These are phyloP conservation scores for Eimeria brunetti DNA, from an alignment of 169 alveolate genomes.

Conservation along the genomic window DNA sequence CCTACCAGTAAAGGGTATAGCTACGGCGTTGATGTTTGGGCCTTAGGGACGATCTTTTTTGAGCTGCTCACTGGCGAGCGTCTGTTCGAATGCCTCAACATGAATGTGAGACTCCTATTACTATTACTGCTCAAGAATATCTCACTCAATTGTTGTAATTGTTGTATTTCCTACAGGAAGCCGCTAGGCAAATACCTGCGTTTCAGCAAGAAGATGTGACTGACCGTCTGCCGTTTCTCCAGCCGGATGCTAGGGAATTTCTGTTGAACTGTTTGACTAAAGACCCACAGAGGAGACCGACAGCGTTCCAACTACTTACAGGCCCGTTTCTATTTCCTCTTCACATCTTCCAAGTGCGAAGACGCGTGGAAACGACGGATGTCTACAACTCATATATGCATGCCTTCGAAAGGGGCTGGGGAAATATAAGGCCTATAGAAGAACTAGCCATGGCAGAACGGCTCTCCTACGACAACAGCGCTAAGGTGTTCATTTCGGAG, in stretches of 20 bases:
- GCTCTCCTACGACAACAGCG: not conserved
- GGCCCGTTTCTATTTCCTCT: slow-evolving; percentile 33
- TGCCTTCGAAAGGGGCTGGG: slow-evolving; percentile 67
- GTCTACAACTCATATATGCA: slow-evolving; percentile 34
- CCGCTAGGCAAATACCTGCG: slow-evolving; percentile 60
- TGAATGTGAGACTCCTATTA: slow-evolving; percentile 16
- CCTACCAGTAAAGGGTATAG: slow-evolving; percentile 30
- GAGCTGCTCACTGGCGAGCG: slow-evolving; percentile 68
- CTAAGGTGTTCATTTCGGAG: not conserved
- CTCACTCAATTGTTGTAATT: no score
- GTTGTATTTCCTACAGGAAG: slow-evolving; percentile 30
- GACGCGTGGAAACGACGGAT: slow-evolving; percentile 50
- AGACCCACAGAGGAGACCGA: slow-evolving; percentile 42
- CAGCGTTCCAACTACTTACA: slow-evolving; percentile 45
- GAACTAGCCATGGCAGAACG: slow-evolving; percentile 12
- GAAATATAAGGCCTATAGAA: slow-evolving; percentile 1
- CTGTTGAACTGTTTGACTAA: slow-evolving; percentile 20
- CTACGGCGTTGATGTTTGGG: slow-evolving; percentile 49
- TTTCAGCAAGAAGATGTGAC: not conserved
- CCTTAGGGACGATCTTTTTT: slow-evolving; percentile 33
- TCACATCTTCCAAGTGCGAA: slow-evolving; percentile 30
- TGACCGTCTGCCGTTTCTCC: slow-evolving; percentile 41
- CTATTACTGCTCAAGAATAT: no score
- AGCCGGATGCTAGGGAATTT: slow-evolving; percentile 49
- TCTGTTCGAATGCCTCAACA: slow-evolving; percentile 50